phyloP scores from a whole-genome alignment of 176 grass and related monocot species.

The Avena eriantha region DNA sequence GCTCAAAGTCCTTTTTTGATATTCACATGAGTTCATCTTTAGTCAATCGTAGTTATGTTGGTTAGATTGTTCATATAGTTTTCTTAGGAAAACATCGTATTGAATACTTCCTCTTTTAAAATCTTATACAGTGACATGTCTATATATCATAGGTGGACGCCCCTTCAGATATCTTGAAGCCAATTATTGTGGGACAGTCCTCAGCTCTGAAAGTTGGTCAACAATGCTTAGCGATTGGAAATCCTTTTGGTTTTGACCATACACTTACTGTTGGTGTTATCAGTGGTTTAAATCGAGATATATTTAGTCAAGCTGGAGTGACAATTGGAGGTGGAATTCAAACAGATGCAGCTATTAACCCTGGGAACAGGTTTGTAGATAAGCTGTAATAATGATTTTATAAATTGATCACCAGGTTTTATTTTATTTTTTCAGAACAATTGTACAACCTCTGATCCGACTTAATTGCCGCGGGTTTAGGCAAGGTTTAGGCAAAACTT shows the following conservation, averaged over 20 bases:
- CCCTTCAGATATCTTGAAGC: slow-evolving; percentile 75
- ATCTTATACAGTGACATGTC: slow-evolving; percentile 38
- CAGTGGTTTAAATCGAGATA: slow-evolving; percentile 95
- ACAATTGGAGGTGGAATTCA: slow-evolving; percentile 96
- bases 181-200: slow-evolving; percentile 79
- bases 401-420: not conserved
- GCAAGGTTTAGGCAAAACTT: too few relatives aligned
- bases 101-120: slow-evolving; percentile 20
- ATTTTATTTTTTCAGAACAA: not conserved
- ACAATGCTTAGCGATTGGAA: slow-evolving; percentile 97
- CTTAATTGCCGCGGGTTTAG: too few relatives aligned
- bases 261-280: slow-evolving; percentile 92
- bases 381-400: not conserved
- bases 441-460: too few relatives aligned
- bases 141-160: slow-evolving; percentile 69
- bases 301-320: slow-evolving; percentile 91
- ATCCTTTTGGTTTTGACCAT: slow-evolving; percentile 99
- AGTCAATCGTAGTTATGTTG: slow-evolving; percentile 23
- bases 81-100: not conserved
- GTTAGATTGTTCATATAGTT: slow-evolving; percentile 3
- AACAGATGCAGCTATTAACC: slow-evolving; percentile 98
- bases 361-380: slow-evolving; percentile 80
- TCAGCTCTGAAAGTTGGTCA: slow-evolving; percentile 92
- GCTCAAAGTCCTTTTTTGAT: slow-evolving; percentile 4
- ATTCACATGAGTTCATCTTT: slow-evolving; percentile 27